Percentiles rank a stretch among this genome's conserved stretches.
Conservation (phyloP, 805 yeast species). For the Phaffomyces antillensis region DNA sequence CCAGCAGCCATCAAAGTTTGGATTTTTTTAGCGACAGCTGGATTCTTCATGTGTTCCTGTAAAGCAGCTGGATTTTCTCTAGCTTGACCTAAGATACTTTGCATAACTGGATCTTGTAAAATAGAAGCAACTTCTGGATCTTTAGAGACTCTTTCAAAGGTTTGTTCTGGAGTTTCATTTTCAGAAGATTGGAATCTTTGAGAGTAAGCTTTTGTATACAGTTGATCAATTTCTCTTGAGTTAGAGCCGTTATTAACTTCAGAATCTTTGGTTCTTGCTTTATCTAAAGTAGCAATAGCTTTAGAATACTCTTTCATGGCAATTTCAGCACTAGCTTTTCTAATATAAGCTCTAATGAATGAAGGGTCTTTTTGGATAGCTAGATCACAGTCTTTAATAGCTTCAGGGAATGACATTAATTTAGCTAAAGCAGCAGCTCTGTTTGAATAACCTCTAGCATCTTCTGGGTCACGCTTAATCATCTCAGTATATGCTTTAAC, state of each 20-base stretch:
- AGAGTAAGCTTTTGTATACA: slow-evolving; percentile 67
- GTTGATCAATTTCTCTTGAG: slow-evolving; percentile 71
- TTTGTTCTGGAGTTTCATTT: slow-evolving; percentile 85
- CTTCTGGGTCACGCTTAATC: slow-evolving; percentile 94
- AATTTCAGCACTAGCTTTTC: slow-evolving; percentile 92
- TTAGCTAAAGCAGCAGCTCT: slow-evolving; percentile 97
- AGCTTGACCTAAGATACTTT: slow-evolving; percentile 89
- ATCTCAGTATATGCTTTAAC: slow-evolving; percentile 93
- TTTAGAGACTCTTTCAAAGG: slow-evolving; percentile 80
- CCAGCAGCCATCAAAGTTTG: slow-evolving; percentile 93
- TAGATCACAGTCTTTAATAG: slow-evolving; percentile 81
- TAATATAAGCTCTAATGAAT: slow-evolving; percentile 89
- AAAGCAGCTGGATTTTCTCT: slow-evolving; percentile 93
- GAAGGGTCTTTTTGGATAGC: slow-evolving; percentile 86
- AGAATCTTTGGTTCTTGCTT: slow-evolving; percentile 69
- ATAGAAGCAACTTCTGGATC: slow-evolving; percentile 94
- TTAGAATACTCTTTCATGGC: slow-evolving; percentile 82
- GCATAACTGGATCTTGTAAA: slow-evolving; percentile 93
- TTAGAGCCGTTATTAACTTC: slow-evolving; percentile 55
- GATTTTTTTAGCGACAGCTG: slow-evolving; percentile 83
- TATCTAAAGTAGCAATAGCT: slow-evolving; percentile 73
- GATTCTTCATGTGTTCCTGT: slow-evolving; percentile 96
- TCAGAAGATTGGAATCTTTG: slow-evolving; percentile 77
- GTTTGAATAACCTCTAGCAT: slow-evolving; percentile 94
- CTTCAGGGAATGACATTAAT: slow-evolving; percentile 95